phyloP scores from a whole-genome alignment of 2,329 filamentous ascomycete genomes.

The Emergomyces orientalis region DNA sequence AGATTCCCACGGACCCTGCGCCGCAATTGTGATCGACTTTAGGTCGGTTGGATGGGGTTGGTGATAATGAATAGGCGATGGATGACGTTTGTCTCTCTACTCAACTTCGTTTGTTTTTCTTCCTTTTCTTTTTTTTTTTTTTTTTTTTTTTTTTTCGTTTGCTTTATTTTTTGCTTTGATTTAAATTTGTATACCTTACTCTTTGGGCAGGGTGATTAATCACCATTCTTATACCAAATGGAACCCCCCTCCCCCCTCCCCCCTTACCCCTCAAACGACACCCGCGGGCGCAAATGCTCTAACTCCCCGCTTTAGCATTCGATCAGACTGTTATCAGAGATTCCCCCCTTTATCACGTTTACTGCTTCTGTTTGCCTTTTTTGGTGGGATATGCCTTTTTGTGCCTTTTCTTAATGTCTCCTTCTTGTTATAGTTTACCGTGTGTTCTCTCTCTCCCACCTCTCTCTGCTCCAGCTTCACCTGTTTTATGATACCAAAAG shows the following conservation, averaged over 20 bases:
- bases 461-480: not conserved
- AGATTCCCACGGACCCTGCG: conserved; percentile 2
- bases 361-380: not conserved
- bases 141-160: not conserved
- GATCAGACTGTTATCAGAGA: not conserved
- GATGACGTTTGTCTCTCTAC: not conserved
- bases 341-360: not conserved
- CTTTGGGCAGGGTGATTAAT: not conserved
- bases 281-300: not conserved
- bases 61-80: not conserved
- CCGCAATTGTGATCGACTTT: not conserved
- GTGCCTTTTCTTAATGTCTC: not conserved
- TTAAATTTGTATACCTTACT: not conserved
- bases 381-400: not conserved
- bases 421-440: not conserved
- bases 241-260: not conserved
- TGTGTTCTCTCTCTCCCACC: not conserved
- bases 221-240: not conserved
- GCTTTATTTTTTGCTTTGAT: not conserved
- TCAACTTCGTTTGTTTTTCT: not conserved
- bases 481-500: not conserved
- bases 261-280: not conserved
- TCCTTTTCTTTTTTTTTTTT: not conserved
- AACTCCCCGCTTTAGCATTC: not conserved
- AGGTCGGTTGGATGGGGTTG: not conserved